A percentile compares a stretch with the other conserved stretches of the same genome.
Conservation (phyloP, 495 filamentous ascomycete genomes). For the Cryomyces antarcticus region DNA sequence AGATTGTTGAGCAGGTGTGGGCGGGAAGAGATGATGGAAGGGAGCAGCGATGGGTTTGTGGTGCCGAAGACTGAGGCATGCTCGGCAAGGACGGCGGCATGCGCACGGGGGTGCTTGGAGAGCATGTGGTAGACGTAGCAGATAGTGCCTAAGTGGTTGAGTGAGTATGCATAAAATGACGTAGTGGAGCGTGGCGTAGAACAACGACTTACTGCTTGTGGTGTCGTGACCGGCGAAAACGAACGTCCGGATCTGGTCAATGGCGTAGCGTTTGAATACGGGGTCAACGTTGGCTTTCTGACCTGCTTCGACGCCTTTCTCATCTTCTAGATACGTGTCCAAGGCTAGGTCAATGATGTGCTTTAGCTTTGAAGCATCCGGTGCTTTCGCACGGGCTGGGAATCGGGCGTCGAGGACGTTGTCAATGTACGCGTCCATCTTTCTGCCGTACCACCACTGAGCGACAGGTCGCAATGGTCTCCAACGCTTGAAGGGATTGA, state of each 20-base stretch:
- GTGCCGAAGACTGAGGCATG: constrained; percentile 18
- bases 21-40: too few species aligned
- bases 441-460: constrained; percentile 14
- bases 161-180: too few species aligned
- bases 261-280: constrained; percentile 12
- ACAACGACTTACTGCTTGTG: constrained; percentile 3
- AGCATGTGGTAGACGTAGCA: constrained; percentile 16
- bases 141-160: constrained; percentile 5
- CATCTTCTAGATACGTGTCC: constrained; percentile 8
- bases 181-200: too few species aligned
- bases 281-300: constrained; percentile 4
- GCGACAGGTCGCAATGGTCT: constrained; percentile 10
- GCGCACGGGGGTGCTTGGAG: constrained; percentile 7
- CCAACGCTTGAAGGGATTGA: constrained; percentile 9
- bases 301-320: not conserved
- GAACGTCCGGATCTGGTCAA: constrained; percentile 19
- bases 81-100: constrained; percentile 13
- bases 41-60: too few species aligned
- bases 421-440: constrained; percentile 18
- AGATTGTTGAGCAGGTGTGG: too few species aligned
- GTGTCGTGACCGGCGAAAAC: constrained; percentile 26
- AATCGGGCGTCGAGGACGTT: constrained; percentile 18
- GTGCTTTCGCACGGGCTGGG: constrained; percentile 1
- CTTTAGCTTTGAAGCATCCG: constrained; percentile 1
- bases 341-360: constrained; percentile 19